Evolutionary conservation across 257 asterid genomes (phyloP), one percentile per base, ranked within the genome.

Genomic region (Solanum arcanum): DNA sequence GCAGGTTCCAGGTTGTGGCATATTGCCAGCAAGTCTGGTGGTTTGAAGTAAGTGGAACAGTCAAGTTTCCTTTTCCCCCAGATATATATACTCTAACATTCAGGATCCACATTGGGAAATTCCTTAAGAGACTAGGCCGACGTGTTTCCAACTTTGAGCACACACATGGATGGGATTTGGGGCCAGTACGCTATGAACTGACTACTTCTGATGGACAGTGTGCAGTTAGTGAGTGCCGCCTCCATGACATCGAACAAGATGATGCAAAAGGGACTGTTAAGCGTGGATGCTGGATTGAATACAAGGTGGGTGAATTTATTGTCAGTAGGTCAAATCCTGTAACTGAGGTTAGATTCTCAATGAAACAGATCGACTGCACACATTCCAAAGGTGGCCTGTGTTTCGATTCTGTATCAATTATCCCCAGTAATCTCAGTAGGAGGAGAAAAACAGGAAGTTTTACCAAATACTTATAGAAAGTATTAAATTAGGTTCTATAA

Each of bases 381-480:
- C 99, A 97, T 91, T 96, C 99, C 49, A 97, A 97, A 91, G 99
- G 99, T 47, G 99, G 99, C 21, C 93, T 97, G 60, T 97, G 98
- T 88, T 92, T 97, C 14, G 99, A 97, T 90, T 92, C 95, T 3
- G 98, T 97, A 59, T 93, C 92, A 2, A 96, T 97, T 64, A 69
- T 86, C 84, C 99, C 99, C 3, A 89, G 94, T 59, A 90, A 93
- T 87, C 80, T 96, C 94, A 93, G 80, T 88, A 93, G 88, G 74
- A 90, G 87, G 75, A 90, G 91, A 87, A 91, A 93, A 91, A 90
- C 88, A 88, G 92, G 93, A 83, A 89, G 92, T 92, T 88, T 87
- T 75, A 78, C 60, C 39, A 39, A n/a, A 47, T 44, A 44, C 14
- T 69, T 85, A 86, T 84, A 20, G 59, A 83, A 78, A 66, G 87